Base-by-base conservation (phyloP, 1,139 yeast genomes). In the Candida smagusa region DNA sequence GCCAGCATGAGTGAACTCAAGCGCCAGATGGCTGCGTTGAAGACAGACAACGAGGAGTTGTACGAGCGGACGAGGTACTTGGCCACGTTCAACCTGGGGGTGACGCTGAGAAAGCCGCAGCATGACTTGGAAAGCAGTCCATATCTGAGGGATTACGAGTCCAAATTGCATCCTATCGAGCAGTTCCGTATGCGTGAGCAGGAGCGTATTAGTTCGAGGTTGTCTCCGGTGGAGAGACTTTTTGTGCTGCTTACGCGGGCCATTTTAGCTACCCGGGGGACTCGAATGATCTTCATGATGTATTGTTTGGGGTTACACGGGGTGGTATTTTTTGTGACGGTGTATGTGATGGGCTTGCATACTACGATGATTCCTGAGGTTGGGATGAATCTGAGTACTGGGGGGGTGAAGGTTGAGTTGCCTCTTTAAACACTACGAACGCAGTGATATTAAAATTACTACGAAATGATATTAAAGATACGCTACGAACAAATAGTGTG, bases 11-110 rank as follows among this genome's bases (percentile, higher is more conserved):
- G 66, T 34, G 86, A 84, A 39, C 66, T 86, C 45, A 79, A 78
- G 44, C 64, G 84, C 40, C 89, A 87, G 49, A 63, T 86, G 35
- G 77, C 73, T 36, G 61, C 72, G 4, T 66, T 89, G 52, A 83
- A 83, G 58, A 68, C 68, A 39, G 96, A 90, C 51, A 88, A 89
- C 56, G 75, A 79, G 38, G 87, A 81, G 47, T 67, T 92, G 35
- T 88, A 86, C 54, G 96, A 90, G 53, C 75, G 86, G 50, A 79
- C 92, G 2, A 72, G 95, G 49, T 88, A 83, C 54, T 62, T 87
- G 45, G 84, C 92, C 3, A 74, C 81, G 16, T 72, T 70, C 47
- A 63, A 61, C 39, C 50, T 52, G 22, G 37, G 48, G 24, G 39
- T 52, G 23, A 40, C 47, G 4, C 44, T 51, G 12, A 37, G 52